phyloP scores from a whole-genome alignment of 495 filamentous ascomycete species.

The Lineolata rhizophorae region DNA sequence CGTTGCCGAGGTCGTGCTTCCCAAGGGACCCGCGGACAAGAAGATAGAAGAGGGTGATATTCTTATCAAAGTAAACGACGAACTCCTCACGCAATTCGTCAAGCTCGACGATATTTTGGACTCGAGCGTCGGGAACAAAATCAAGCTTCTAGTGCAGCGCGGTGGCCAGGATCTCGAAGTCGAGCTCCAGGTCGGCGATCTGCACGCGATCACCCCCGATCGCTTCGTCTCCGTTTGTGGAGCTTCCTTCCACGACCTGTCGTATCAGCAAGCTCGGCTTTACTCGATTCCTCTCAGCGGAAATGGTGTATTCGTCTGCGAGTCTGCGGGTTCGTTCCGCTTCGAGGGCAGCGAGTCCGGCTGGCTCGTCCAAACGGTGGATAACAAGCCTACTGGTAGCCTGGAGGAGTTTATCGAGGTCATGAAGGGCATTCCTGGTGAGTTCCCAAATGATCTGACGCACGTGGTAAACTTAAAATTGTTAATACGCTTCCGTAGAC shows the following conservation, averaged over 20 bases:
- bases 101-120: constrained; percentile 87
- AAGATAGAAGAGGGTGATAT: constrained; percentile 90
- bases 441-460: too few species aligned
- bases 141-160: constrained; percentile 62
- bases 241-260: constrained; percentile 82
- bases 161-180: constrained; percentile 77
- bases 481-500: constrained; percentile 24
- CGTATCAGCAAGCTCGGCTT: constrained; percentile 84
- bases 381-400: constrained; percentile 72
- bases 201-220: constrained; percentile 89
- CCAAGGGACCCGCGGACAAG: constrained; percentile 64
- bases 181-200: constrained; percentile 65
- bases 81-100: constrained; percentile 84
- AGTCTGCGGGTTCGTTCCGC: constrained; percentile 84
- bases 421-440: constrained; percentile 60
- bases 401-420: constrained; percentile 80
- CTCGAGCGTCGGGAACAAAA: constrained; percentile 51
- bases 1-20: constrained; percentile 84
- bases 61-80: constrained; percentile 82
- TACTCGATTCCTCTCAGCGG: constrained; percentile 77
- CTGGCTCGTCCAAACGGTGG: constrained; percentile 83
- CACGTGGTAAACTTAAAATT: neutral
- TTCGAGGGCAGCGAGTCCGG: constrained; percentile 79
- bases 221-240: constrained; percentile 87
- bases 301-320: constrained; percentile 68